Base-by-base conservation (phyloP, 192 early-diverging fungal species). In the Podila minutissima region DNA sequence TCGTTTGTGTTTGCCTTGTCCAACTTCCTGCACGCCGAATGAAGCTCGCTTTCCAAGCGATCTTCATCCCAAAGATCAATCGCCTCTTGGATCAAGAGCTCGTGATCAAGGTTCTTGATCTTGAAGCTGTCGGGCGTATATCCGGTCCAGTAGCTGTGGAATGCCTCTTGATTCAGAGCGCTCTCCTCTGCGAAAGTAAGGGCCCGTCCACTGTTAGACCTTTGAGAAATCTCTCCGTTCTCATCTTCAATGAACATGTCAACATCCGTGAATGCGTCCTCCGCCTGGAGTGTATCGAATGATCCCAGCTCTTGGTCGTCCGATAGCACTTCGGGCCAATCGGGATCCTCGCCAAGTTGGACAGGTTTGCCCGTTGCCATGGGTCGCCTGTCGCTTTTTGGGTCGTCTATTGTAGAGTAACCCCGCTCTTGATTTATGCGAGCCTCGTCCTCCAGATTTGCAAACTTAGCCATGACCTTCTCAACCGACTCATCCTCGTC, bases 401-500 rank as follows among this genome's bases (percentile, higher is more conserved):
- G 35, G 20, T 11, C 20, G 50, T 37, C 35, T 37, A 13, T 46
- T n/a, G 53, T 33, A 32, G 33, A 15, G 20, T 4, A 12, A 29
- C 22, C 33, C n/a, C 37, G 11, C 19, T 38, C 35, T 15, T 24
- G n/a, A n/a, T 62, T 74, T 59, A 53, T 63, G 9, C 66, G 22
- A 11, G 66, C 64, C 35, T 69, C 41, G 17, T 82, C 69, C 59
- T 87, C 85, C 10, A 87, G 29, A 29, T 67, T 50, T 31, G 68
- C 72, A 70, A 87, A 88, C 41, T 85, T 83, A 49, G 81, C 58
- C 72, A 87, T 86, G 15, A 86, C 74, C 10, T 71, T 75, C 58
- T 86, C 82, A 38, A 86, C 77, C 8, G 70, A 74, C 75, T 89
- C 83, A 11, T 88, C 83, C 48, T 90, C 89, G 32, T 83, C 67